These are phyloP conservation scores for Jackrogersella multiformis DNA, from an alignment of 495 filamentous ascomycete genomes.

Conservation along the genomic window DNA sequence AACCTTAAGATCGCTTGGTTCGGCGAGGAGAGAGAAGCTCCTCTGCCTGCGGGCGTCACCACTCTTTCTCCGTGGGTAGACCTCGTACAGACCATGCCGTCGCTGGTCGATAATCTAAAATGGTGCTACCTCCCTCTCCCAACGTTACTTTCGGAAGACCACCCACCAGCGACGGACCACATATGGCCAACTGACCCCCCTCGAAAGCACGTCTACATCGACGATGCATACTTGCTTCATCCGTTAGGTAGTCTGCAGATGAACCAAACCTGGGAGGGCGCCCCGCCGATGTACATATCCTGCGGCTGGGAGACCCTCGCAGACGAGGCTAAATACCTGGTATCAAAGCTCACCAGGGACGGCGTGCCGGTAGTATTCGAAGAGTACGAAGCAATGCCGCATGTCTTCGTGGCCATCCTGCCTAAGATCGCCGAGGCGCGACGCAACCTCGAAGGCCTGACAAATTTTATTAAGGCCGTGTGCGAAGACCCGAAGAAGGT, in stretches of 20 bases:
- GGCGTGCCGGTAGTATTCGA: conserved; percentile 74
- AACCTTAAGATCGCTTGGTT: conserved; percentile 68
- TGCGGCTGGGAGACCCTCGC: conserved; percentile 83
- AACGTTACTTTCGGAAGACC: conserved; percentile 39
- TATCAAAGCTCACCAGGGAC: conserved; percentile 64
- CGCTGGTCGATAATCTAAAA: conserved; percentile 65
- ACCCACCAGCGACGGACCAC: conserved; percentile 61
- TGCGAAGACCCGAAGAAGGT: conserved; percentile 52
- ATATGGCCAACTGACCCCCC: conserved; percentile 79
- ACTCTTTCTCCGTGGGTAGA: conserved; percentile 80
- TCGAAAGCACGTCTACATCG: conserved; percentile 73
- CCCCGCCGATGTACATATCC: conserved; percentile 75
- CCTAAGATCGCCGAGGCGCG: conserved; percentile 55
- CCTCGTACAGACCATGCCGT: conserved; percentile 76
- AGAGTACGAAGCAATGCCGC: conserved; percentile 89
- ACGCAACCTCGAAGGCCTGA: conserved; percentile 65
- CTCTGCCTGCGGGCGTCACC: conserved; percentile 75
- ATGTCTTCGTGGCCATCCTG: conserved; percentile 78
- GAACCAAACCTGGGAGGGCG: conserved; percentile 70
- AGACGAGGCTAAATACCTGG: conserved; percentile 74
- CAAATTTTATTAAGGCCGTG: conserved; percentile 63
- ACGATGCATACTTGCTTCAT: conserved; percentile 70
- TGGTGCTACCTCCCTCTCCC: conserved; percentile 80
- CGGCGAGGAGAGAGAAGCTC: conserved; percentile 61
- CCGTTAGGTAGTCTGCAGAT: conserved; percentile 78